A percentile compares a stretch with the other conserved stretches of the same genome.
phyloP scores from a whole-genome alignment of 805 yeast genomes.

The Starmerella apicola region DNA sequence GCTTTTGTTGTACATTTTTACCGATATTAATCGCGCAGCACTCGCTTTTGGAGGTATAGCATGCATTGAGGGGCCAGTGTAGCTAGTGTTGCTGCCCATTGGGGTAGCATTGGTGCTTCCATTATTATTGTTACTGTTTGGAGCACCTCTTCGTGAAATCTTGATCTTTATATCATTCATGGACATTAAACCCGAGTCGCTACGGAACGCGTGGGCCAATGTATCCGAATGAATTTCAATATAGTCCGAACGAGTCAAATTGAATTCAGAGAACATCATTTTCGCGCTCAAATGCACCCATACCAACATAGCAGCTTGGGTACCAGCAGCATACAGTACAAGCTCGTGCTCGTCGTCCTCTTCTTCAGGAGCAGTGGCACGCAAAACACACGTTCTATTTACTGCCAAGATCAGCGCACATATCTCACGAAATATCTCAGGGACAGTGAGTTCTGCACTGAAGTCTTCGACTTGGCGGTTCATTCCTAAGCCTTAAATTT shows the following conservation, averaged over 20 bases:
- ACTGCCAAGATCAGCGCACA: conserved; percentile 12
- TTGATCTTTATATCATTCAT: conserved; percentile 21
- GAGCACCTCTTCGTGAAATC: conserved; percentile 1
- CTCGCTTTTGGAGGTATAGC: too few species aligned
- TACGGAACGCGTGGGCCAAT: conserved; percentile 35
- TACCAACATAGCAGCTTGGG: conserved; percentile 10
- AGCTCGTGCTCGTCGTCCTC: conserved; percentile 5
- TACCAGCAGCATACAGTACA: conserved; percentile 6
- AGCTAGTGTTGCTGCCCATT: conserved; percentile 26
- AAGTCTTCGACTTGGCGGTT: conserved; percentile 12
- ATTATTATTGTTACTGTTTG: too few species aligned
- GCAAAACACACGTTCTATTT: conserved; percentile 8
- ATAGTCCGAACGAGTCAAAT: conserved; percentile 3
- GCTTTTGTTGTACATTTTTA: conserved; percentile 39
- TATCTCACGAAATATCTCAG: conserved; percentile 16
- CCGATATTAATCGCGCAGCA: conserved; percentile 15
- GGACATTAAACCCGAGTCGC: conserved; percentile 23
- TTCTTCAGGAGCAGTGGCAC: neutral
- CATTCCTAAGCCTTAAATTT: too few species aligned
- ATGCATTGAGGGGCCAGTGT: too few species aligned
- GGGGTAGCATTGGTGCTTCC: neutral
- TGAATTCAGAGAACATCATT: conserved; percentile 9
- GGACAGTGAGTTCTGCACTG: conserved; percentile 10
- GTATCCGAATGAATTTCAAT: conserved; percentile 20
- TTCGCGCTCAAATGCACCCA: conserved; percentile 19